Conservation (phyloP, 2,329 filamentous ascomycete species). For the Boeremia lycopersici region DNA sequence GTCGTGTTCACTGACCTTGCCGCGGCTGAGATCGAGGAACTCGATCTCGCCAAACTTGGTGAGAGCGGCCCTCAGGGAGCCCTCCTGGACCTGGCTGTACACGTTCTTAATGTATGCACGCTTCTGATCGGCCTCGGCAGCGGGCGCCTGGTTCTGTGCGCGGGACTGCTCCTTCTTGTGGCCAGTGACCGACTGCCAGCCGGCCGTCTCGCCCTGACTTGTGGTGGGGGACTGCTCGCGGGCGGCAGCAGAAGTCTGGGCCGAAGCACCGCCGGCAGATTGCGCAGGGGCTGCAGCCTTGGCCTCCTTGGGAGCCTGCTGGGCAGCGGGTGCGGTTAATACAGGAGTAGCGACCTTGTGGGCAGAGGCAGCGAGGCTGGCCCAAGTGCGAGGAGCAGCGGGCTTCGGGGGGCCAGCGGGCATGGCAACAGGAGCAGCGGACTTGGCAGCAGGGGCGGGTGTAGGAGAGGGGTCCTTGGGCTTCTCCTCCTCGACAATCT, state of each 20-base stretch:
- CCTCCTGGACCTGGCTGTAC: constrained; percentile 80
- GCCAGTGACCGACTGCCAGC: constrained; percentile 84
- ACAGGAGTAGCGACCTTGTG: constrained; percentile 52
- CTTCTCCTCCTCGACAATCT: constrained; percentile 57
- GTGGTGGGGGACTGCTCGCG: constrained; percentile 45
- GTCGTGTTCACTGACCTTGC: constrained; percentile 69
- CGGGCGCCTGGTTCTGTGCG: constrained; percentile 67
- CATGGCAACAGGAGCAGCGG: constrained; percentile 60
- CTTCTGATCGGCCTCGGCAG: constrained; percentile 73
- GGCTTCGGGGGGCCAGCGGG: constrained; percentile 64
- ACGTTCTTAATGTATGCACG: constrained; percentile 96
- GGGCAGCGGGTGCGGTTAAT: constrained; percentile 42
- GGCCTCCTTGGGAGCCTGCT: constrained; percentile 42
- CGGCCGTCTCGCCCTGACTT: constrained; percentile 63
- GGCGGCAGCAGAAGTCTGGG: constrained; percentile 41
- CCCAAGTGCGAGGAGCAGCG: constrained; percentile 70
- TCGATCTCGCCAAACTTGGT: constrained; percentile 69
- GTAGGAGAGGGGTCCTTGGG: constrained; percentile 68
- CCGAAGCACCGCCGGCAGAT: constrained; percentile 26
- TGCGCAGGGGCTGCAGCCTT: constrained; percentile 47
- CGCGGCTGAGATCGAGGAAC: constrained; percentile 68
- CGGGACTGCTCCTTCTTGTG: constrained; percentile 86
- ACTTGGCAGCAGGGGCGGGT: constrained; percentile 57
- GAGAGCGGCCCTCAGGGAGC: constrained; percentile 73
- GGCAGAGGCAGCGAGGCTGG: constrained; percentile 67